These are phyloP conservation scores for Entomortierella beljakovae DNA, from an alignment of 192 early-diverging fungal genomes.

Conservation along the genomic window DNA sequence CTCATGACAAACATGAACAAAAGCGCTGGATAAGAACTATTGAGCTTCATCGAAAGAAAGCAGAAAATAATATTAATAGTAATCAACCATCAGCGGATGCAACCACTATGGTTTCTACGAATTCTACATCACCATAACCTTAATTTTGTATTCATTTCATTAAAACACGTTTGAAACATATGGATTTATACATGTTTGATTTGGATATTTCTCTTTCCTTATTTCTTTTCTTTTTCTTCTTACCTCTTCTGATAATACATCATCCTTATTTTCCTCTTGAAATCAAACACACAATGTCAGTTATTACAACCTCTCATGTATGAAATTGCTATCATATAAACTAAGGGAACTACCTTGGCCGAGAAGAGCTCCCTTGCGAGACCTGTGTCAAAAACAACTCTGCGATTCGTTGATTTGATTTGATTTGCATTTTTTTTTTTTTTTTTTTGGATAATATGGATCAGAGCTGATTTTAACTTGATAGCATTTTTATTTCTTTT, in stretches of 20 bases:
- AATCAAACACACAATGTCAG: background rate
- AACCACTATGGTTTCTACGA: background rate
- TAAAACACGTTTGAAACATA: too few species aligned
- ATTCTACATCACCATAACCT: background rate
- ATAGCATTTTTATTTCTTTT: slow-evolving; percentile 28
- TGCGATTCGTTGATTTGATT: background rate
- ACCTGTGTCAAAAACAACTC: slow-evolving; percentile 63
- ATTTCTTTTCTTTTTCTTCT: background rate
- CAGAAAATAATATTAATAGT: slow-evolving; percentile 10
- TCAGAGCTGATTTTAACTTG: background rate
- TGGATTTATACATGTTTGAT: too few species aligned
- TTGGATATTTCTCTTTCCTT: background rate
- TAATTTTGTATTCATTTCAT: background rate
- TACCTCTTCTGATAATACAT: background rate
- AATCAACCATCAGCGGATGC: background rate
- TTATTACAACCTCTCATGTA: background rate
- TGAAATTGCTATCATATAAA: slow-evolving; percentile 67
- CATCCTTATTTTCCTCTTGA: too few species aligned
- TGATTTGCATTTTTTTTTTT: background rate
- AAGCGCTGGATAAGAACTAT: slow-evolving; percentile 51
- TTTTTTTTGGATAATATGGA: background rate
- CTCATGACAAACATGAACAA: slow-evolving; percentile 54
- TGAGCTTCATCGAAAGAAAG: slow-evolving; percentile 45
- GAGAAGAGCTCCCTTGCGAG: slow-evolving; percentile 65
- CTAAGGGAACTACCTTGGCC: slow-evolving; percentile 70